phyloP scores from a whole-genome alignment of 495 filamentous ascomycete genomes.

The Hyphodiscus hymeniophilus region DNA sequence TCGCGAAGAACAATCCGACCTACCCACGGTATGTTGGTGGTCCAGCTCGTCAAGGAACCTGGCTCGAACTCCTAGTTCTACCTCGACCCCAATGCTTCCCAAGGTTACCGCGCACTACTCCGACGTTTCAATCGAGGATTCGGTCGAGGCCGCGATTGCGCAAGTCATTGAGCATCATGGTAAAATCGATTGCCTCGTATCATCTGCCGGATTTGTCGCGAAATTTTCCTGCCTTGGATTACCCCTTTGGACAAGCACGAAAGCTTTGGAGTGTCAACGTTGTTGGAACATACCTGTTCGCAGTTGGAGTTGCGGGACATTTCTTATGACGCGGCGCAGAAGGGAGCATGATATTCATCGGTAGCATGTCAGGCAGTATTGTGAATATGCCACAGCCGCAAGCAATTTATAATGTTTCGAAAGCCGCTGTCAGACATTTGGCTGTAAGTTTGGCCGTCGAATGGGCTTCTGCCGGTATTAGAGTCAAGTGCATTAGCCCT shows the following conservation, averaged over 20 bases:
- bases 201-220: slow-evolving; percentile 91
- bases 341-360: slow-evolving; percentile 90
- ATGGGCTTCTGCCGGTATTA: slow-evolving; percentile 71
- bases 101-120: slow-evolving; percentile 83
- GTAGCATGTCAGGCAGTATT: slow-evolving; percentile 85
- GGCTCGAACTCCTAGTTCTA: too few species aligned
- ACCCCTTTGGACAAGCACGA: slow-evolving; percentile 79
- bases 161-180: slow-evolving; percentile 64
- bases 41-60: too few species aligned
- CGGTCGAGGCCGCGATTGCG: slow-evolving; percentile 61
- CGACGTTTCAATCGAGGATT: slow-evolving; percentile 72
- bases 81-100: too few species aligned
- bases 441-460: slow-evolving; percentile 85
- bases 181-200: slow-evolving; percentile 85
- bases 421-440: slow-evolving; percentile 77
- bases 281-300: slow-evolving; percentile 87
- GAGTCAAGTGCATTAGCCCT: slow-evolving; percentile 69
- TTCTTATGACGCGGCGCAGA: slow-evolving; percentile 70
- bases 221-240: slow-evolving; percentile 86
- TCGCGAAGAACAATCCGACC: too few species aligned
- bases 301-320: slow-evolving; percentile 76
- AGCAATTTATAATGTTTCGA: slow-evolving; percentile 81
- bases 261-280: slow-evolving; percentile 97
- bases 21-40: too few species aligned
- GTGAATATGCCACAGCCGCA: slow-evolving; percentile 95